Evolutionary conservation across 768 basidiomycete species (phyloP).

Genomic region (Amanita rimosa): DNA sequence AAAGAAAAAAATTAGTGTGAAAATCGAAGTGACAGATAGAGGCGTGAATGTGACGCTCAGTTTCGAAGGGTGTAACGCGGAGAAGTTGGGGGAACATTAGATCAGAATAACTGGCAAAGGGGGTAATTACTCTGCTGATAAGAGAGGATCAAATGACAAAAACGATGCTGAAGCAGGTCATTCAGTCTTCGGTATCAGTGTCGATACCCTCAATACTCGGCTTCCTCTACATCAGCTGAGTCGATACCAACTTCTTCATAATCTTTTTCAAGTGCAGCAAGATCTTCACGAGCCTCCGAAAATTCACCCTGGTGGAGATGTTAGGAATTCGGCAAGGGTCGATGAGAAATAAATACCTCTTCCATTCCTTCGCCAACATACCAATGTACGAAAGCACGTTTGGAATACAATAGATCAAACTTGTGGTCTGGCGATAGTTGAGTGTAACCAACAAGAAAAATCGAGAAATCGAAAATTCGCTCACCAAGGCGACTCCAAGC

Average conservation of each 20-base stretch:
- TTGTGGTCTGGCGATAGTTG: constrained; percentile 57
- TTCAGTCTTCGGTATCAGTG: not conserved
- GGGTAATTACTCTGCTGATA: not conserved
- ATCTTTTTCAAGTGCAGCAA: constrained; percentile 99
- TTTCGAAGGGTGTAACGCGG: not conserved
- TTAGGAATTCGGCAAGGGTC: not conserved
- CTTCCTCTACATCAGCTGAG: constrained; percentile 38
- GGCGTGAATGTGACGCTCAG: not conserved
- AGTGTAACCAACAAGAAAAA: no score
- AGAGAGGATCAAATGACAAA: not conserved
- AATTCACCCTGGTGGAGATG: constrained; percentile 66
- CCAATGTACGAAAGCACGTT: constrained; percentile 88
- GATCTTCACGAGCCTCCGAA: constrained; percentile 96
- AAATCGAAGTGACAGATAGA: not conserved
- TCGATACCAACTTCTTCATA: constrained; percentile 73
- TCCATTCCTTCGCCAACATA: constrained; percentile 99
- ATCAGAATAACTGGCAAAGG: not conserved
- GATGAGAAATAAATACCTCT: constrained; percentile 37
- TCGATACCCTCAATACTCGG: constrained; percentile 32
- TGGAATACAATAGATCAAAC: constrained; percentile 97
- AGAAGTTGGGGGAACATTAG: not conserved
- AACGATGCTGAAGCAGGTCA: not conserved
- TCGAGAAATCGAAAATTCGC: not conserved
- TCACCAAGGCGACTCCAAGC: constrained; percentile 72
- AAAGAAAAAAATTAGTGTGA: not conserved